Evolutionary conservation across 352 stramenopile species (phyloP), one percentile per base, ranked within the genome.

Genomic region (Pythium myriotylum): DNA sequence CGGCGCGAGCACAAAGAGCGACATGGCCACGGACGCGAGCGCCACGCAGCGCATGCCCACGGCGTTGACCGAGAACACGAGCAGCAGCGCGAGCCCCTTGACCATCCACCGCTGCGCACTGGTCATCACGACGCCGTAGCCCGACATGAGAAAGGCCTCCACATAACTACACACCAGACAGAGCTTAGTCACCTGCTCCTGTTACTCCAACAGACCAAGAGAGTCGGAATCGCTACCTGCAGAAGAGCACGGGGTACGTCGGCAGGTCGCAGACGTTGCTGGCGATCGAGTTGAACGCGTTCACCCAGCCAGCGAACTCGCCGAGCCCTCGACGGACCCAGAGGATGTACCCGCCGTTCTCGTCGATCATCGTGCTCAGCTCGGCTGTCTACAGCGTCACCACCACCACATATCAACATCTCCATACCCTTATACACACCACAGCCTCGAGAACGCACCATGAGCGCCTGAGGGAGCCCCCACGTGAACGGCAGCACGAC

Each of bases 251-350:
- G 0, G 86, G 84, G 48, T 94, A 94, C 33, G 82, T 92, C 17
- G 86, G 86, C 62, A 94, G 61, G 59, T 94, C 86, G 59, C 81
- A 94, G 20, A 93, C 71, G 59, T 94, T 94, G 72, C 81, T 92
- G 41, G 81, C 81, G 29, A 94, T 88, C 39, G 75, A 89, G 62
- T 94, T 94, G 62, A 91, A 91, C 35, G 84, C 83, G 65, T 94
- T 94, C 45, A 94, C 58, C 82, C 85, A 94, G 35, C 86, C 86
- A 13, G 84, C 83, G 45, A 88, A 94, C 51, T 90, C 68, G n/a
- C 86, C 86, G 14, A 94, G 59, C 9, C 83, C 84, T 12, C 83
- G 81, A 13, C 81, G 83, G n/a, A 94, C 86, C 84, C 86, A 94
- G 27, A 91, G 63, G 45, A 94, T 93, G 67, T 94, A 94, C 14